Conservation (phyloP, 2,329 filamentous ascomycete genomes). For the Proliferodiscus dingleyae region DNA sequence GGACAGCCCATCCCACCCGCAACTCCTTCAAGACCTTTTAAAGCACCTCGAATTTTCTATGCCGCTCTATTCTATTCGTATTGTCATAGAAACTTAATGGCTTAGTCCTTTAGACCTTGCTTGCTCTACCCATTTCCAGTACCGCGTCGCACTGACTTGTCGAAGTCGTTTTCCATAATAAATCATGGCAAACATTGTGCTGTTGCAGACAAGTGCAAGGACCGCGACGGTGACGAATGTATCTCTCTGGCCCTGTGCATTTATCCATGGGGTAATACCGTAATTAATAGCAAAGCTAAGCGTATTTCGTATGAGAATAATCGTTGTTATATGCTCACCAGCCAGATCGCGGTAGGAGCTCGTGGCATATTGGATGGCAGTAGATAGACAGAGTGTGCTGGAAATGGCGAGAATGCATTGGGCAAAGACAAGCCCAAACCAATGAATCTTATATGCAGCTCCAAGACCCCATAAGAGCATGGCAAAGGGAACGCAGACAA, state of each 20-base stretch:
- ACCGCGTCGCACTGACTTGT: constrained; percentile 14
- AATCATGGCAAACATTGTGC: constrained; percentile 21
- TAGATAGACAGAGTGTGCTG: constrained; percentile 35
- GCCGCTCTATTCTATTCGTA: too few species aligned
- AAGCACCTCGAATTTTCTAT: too few species aligned
- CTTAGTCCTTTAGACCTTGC: constrained; percentile 18
- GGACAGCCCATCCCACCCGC: too few species aligned
- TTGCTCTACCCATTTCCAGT: constrained; percentile 19
- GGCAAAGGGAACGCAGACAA: constrained; percentile 38
- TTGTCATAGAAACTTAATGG: constrained; percentile 10
- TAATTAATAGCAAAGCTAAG: constrained; percentile 47
- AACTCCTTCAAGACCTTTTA: too few species aligned
- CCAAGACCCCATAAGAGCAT: constrained; percentile 47
- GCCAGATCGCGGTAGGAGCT: constrained; percentile 42
- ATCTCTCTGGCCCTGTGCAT: constrained; percentile 35
- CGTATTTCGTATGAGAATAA: constrained; percentile 43
- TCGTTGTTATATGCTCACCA: constrained; percentile 43
- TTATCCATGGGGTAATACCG: constrained; percentile 43
- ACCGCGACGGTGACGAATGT: constrained; percentile 39
- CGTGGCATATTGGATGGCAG: constrained; percentile 43
- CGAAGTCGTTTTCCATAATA: constrained; percentile 18
- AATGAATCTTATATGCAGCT: constrained; percentile 39
- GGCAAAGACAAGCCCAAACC: constrained; percentile 41
- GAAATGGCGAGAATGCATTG: constrained; percentile 38
- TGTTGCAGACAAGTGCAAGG: constrained; percentile 14